A percentile compares a stretch with the other conserved stretches of the same genome.
Evolutionary conservation across 139 green algal species (phyloP).

Genomic region (Bryopsis sp.): DNA sequence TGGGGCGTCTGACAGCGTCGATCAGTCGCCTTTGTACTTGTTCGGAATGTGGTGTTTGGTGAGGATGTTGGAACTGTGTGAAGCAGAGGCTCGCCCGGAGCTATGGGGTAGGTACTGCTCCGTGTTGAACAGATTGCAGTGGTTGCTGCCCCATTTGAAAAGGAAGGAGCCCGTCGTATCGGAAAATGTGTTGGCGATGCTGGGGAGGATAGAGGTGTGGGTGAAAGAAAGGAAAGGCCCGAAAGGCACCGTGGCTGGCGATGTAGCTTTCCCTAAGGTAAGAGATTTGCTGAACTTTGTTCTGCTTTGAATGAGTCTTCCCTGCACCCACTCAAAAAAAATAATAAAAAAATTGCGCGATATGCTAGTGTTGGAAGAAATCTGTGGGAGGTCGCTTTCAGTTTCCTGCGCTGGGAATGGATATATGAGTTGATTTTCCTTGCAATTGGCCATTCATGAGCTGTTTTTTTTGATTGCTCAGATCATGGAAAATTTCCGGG

Average conservation of each 20-base stretch:
- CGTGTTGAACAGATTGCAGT: conserved; percentile 56
- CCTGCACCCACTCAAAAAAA: not conserved
- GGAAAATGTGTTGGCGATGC: conserved; percentile 21
- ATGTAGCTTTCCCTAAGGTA: conserved; percentile 45
- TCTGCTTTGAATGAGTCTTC: not conserved
- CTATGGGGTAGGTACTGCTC: conserved; percentile 54
- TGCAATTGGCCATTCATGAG: not conserved
- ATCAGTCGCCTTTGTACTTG: conserved; percentile 11
- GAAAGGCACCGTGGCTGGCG: conserved; percentile 32
- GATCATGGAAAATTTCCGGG: not conserved
- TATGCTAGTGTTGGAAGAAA: not conserved
- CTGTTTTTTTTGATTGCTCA: not conserved
- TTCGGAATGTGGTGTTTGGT: conserved; percentile 53
- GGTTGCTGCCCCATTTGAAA: conserved; percentile 19
- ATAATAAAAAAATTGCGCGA: not conserved
- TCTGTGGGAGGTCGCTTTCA: not conserved
- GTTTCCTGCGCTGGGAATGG: not conserved
- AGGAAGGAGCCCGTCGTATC: conserved; percentile 3
- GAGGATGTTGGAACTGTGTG: conserved; percentile 38
- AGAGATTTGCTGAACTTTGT: not conserved
- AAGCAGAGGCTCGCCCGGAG: conserved; percentile 49
- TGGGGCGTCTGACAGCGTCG: not conserved
- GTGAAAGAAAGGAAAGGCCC: conserved; percentile 23
- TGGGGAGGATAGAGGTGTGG: conserved; percentile 27
- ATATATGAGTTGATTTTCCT: not conserved